Evolutionary conservation across 306 rosid species (phyloP), one percentile per base, ranked within the genome.

Genomic region (Prunus campanulata): DNA sequence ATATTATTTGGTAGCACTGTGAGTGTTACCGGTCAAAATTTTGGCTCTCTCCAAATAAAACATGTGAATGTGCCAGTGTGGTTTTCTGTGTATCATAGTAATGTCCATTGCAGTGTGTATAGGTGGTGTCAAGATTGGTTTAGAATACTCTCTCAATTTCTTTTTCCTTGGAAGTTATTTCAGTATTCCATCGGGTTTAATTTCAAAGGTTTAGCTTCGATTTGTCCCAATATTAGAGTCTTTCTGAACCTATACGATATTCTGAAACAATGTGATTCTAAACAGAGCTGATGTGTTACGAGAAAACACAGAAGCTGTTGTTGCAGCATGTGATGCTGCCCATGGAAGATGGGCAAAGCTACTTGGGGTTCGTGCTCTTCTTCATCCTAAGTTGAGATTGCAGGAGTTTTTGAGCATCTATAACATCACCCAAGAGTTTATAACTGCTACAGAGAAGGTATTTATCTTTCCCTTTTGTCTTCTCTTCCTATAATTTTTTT

Each of bases 281-380:
- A 84, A 83, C 98, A 96, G 99, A 86, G 93, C 98, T 81, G 99
- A 96, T 83, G 97, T 92, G 80, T 83, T 91, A 93, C 93, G 99
- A 83, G 99, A 96, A 90, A 96, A 96, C 86, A 92, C 99, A 85
- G 99, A 92, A 96, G 99, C 99, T 66, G 96, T 96, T 83, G 91
- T 96, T 88, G 99, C 99, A 74, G 99, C 99, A 64, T 96, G 98
- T 78, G 99, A 96, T 90, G 97, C 97, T 85, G 98, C 99, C 78
- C 99, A 96, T 80, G 99, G 99, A 83, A 89, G 99, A 88, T 96
- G 99, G 99, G 99, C 99, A 2, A 96, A 96, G 84, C 92, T 96
- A 78, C 97, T 96, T 67, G 99, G 99, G 68, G 99, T 96, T 74
- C 98, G 99, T 80, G 93, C 93, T 79, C 79, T 86, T 67, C 93